A percentile compares a stretch with the other conserved stretches of the same genome.
Conservation (phyloP, 2,329 filamentous ascomycete species). For the Ascochyta viciae-villosae region DNA sequence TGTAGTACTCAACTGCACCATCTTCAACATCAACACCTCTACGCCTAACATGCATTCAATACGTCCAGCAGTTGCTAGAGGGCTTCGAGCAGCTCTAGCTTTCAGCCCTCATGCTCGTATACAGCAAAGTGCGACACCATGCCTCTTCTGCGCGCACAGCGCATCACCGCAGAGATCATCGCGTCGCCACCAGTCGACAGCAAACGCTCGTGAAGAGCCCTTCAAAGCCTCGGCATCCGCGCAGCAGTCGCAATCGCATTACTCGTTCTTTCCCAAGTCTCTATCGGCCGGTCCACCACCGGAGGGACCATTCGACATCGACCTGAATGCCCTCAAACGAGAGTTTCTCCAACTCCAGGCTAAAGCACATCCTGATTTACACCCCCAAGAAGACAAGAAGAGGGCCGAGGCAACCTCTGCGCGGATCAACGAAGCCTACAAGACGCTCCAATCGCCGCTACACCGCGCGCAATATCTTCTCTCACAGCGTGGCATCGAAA, state of each 20-base stretch:
- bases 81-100: constrained; percentile 34
- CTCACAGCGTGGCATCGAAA: constrained; percentile 72
- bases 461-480: constrained; percentile 89
- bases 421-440: constrained; percentile 90
- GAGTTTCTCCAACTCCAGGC: constrained; percentile 90
- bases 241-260: constrained; percentile 65
- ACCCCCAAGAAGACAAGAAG: constrained; percentile 57
- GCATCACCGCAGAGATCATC: constrained; percentile 14
- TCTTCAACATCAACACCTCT: background rate
- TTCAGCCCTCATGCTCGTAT: constrained; percentile 22
- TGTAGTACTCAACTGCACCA: constrained; percentile 7
- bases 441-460: constrained; percentile 79
- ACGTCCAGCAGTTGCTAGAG: constrained; percentile 29
- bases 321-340: constrained; percentile 72
- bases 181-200: constrained; percentile 36
- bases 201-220: constrained; percentile 24
- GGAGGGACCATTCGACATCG: constrained; percentile 74
- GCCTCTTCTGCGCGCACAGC: constrained; percentile 33
- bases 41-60: constrained; percentile 27
- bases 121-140: constrained; percentile 28
- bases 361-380: constrained; percentile 75
- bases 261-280: constrained; percentile 85
- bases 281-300: constrained; percentile 82
- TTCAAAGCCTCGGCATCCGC: constrained; percentile 20
- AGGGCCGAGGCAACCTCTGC: constrained; percentile 80